Percentiles rank a stretch among this genome's conserved stretches.
Evolutionary conservation across 208 protist species (phyloP).

Genomic region (Porcisia hertigi): DNA sequence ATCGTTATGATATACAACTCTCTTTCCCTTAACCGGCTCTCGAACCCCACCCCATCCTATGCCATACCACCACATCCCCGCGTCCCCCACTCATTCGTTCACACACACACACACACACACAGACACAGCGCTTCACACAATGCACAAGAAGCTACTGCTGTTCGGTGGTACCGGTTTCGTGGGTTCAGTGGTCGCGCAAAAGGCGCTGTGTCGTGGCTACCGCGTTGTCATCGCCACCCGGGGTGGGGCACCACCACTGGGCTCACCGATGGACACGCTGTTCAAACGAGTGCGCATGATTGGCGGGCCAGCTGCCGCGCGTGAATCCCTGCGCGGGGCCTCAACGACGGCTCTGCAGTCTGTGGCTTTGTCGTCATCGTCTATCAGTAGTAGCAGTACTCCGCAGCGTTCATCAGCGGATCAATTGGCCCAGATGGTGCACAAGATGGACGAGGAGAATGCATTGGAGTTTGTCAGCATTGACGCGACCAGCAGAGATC

Average conservation of each 20-base stretch:
- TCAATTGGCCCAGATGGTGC: constrained; percentile 24
- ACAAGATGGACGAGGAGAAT: constrained; percentile 19
- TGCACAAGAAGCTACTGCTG: constrained; percentile 77
- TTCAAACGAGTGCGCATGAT: constrained; percentile 37
- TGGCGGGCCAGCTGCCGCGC: constrained; percentile 41
- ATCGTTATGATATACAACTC: background rate
- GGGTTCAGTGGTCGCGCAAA: constrained; percentile 55
- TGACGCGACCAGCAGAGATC: constrained; percentile 55
- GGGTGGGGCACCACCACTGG: constrained; percentile 41
- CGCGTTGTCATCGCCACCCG: constrained; percentile 70
- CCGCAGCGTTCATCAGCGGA: constrained; percentile 14
- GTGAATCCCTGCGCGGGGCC: constrained; percentile 19
- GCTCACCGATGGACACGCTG: constrained; percentile 45
- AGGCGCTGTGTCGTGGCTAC: constrained; percentile 67
- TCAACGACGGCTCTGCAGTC: background rate
- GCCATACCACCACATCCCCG: background rate
- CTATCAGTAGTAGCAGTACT: constrained; percentile 1
- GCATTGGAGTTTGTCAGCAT: constrained; percentile 77
- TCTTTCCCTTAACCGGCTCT: background rate
- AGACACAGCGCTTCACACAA: background rate
- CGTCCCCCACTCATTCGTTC: background rate
- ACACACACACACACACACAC: background rate
- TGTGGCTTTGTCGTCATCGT: constrained; percentile 5
- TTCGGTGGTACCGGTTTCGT: constrained; percentile 89
- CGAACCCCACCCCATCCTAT: too few species aligned